A percentile compares a stretch with the other conserved stretches of the same genome.
Evolutionary conservation across 2,329 filamentous ascomycete genomes (phyloP).

Genomic region (Aspergillus novoparasiticus): DNA sequence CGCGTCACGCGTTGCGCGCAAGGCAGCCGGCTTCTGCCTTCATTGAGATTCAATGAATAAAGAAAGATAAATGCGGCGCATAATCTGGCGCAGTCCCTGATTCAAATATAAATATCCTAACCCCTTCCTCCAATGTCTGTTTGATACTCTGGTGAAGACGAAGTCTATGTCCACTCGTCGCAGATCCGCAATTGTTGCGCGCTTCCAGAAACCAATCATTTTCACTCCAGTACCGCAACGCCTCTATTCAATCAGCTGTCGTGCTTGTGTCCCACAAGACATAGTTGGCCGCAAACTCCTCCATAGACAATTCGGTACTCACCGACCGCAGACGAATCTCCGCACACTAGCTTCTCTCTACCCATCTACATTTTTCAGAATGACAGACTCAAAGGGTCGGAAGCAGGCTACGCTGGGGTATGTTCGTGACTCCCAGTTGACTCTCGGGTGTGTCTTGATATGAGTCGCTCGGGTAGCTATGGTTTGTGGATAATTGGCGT

Average conservation of each 20-base stretch:
- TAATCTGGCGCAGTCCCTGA: neutral
- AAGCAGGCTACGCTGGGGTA: conserved; percentile 90
- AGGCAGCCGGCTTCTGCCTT: conserved; percentile 16
- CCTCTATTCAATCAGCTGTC: neutral
- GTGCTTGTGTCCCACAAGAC: neutral
- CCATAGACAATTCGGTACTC: neutral
- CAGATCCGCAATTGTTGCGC: conserved; percentile 15
- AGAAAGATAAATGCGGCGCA: neutral
- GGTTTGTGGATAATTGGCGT: neutral
- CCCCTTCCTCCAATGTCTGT: neutral
- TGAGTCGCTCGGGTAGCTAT: neutral
- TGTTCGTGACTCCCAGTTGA: conserved; percentile 73
- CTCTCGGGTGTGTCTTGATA: conserved; percentile 64
- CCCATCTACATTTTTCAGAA: conserved; percentile 6
- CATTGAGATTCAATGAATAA: neutral
- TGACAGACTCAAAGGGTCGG: conserved; percentile 25
- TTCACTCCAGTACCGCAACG: conserved; percentile 6
- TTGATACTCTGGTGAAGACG: neutral
- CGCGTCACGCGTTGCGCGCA: conserved; percentile 22
- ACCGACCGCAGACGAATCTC: neutral
- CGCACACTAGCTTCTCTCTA: neutral
- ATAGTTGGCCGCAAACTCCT: neutral
- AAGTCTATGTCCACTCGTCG: conserved; percentile 20
- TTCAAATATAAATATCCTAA: neutral
- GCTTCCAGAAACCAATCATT: conserved; percentile 15